Percentiles rank a stretch among this genome's conserved stretches.
Evolutionary conservation across 1,139 yeast genomes (phyloP).

Genomic region (Geotrichum aggregatum): DNA sequence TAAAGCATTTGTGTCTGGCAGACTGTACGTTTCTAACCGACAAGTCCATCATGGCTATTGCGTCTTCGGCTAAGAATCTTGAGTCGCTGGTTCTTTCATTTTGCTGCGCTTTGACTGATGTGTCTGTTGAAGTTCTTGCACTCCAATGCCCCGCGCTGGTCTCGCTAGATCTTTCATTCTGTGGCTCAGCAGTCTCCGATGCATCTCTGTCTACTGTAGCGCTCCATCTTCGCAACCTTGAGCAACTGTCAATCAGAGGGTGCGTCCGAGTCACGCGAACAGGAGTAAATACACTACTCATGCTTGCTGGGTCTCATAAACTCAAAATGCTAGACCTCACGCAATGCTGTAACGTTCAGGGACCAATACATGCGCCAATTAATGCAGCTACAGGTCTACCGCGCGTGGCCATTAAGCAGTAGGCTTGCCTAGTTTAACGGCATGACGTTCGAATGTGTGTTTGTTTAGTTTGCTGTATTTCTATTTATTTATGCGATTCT

Average conservation of each 20-base stretch:
- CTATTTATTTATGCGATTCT: neutral
- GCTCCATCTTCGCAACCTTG: conserved; percentile 48
- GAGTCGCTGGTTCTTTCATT: conserved; percentile 59
- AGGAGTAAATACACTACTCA: conserved; percentile 62
- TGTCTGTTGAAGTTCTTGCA: conserved; percentile 60
- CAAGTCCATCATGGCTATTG: conserved; percentile 56
- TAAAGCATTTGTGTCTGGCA: conserved; percentile 52
- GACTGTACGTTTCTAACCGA: conserved; percentile 75
- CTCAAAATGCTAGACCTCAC: conserved; percentile 56
- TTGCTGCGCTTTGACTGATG: conserved; percentile 70
- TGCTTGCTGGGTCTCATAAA: conserved; percentile 49
- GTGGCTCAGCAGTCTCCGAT: conserved; percentile 79
- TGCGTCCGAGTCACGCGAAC: conserved; percentile 72
- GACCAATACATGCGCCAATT: neutral
- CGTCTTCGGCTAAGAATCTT: conserved; percentile 57
- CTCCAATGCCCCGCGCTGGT: conserved; percentile 57
- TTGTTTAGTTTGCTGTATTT: neutral
- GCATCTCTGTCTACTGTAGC: conserved; percentile 62
- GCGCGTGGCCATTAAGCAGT: conserved; percentile 4
- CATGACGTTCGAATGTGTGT: neutral
- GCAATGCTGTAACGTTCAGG: conserved; percentile 54
- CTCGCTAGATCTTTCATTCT: conserved; percentile 59
- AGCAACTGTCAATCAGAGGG: conserved; percentile 54
- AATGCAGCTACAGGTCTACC: neutral
- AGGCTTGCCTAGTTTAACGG: no score